These are phyloP conservation scores for Salix caprea DNA, from an alignment of 345 rosid species.

Conservation along the genomic window DNA sequence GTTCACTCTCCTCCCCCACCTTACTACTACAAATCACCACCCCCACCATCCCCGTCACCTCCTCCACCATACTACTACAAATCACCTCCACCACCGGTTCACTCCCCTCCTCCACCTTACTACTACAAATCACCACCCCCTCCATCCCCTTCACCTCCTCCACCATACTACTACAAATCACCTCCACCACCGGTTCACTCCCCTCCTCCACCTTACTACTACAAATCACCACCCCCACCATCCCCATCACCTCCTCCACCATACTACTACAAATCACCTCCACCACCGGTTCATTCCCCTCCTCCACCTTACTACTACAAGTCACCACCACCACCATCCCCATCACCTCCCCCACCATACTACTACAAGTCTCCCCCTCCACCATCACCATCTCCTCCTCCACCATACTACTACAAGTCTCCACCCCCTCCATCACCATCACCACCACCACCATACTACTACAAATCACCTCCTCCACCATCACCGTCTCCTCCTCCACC, in stretches of 20 bases:
- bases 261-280: neutral
- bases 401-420: neutral
- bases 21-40: neutral
- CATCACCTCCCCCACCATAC: neutral
- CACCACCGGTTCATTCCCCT: neutral
- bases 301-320: slow-evolving; percentile 3
- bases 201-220: neutral
- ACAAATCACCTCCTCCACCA: neutral
- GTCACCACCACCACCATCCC: neutral
- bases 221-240: neutral
- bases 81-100: slow-evolving; percentile 11
- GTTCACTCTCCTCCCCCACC: too few species aligned
- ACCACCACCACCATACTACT: slow-evolving; percentile 4
- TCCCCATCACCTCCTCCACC: neutral
- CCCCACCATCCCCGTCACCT: neutral
- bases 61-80: slow-evolving; percentile 8
- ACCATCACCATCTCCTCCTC: neutral
- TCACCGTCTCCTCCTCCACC: neutral
- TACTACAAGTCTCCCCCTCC: neutral
- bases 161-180: neutral
- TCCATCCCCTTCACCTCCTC: neutral
- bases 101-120: neutral
- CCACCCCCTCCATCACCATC: neutral
- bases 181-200: neutral
- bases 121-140: neutral